Conservation (phyloP, 148 eudicot genomes). For the Silene uniflora region DNA sequence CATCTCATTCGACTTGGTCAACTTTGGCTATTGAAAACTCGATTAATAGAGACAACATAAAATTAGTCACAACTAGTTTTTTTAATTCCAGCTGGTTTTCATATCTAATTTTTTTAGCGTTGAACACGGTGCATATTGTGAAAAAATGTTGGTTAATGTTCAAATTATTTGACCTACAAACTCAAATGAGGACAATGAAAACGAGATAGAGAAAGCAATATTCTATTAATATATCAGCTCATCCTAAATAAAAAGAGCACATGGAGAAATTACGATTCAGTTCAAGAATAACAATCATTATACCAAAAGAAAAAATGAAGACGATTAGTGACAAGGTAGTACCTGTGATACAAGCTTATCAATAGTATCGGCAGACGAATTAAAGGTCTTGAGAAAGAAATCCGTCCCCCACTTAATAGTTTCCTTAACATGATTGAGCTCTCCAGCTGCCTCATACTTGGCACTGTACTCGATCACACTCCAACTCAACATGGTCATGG, state of each 20-base stretch:
- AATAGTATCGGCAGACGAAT: slow-evolving; percentile 74
- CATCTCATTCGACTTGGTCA: too few relatives aligned
- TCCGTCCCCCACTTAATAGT: slow-evolving; percentile 98
- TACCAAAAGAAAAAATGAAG: not conserved
- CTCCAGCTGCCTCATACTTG: slow-evolving; percentile 91
- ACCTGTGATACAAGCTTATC: slow-evolving; percentile 68
- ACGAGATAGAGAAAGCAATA: not conserved
- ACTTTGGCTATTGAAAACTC: too few relatives aligned
- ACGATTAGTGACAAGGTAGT: slow-evolving; percentile 2
- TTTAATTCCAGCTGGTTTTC: too few relatives aligned
- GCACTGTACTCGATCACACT: slow-evolving; percentile 95
- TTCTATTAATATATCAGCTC: too few relatives aligned
- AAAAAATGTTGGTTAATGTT: not conserved
- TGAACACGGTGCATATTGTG: not conserved
- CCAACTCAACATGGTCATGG: slow-evolving; percentile 99
- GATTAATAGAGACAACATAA: too few relatives aligned
- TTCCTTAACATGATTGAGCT: slow-evolving; percentile 79
- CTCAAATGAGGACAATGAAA: not conserved
- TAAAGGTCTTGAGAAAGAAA: slow-evolving; percentile 87
- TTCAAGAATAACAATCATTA: too few relatives aligned
- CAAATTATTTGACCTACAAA: not conserved
- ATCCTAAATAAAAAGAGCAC: too few relatives aligned
- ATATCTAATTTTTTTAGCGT: too few relatives aligned
- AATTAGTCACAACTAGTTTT: too few relatives aligned
- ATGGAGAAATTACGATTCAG: too few relatives aligned